phyloP scores from a whole-genome alignment of 768 basidiomycete species.

The Xerocomellus chrysenteron region DNA sequence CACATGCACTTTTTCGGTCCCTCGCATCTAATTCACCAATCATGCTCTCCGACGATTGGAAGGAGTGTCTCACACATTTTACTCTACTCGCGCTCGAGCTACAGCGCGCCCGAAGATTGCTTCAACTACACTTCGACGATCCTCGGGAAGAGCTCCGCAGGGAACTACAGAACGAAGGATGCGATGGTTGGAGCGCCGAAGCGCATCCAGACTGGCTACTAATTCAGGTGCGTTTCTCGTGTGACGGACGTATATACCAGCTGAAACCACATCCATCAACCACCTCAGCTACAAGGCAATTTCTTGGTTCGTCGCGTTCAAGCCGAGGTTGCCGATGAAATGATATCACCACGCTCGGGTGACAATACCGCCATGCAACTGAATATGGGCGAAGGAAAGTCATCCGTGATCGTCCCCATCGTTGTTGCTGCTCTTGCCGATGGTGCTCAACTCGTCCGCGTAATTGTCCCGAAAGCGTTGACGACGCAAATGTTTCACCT shows the following conservation, averaged over 20 bases:
- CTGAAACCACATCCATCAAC: too few species aligned
- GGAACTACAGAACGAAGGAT: conserved; percentile 25
- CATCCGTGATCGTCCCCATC: conserved; percentile 47
- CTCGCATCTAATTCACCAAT: conserved; percentile 23
- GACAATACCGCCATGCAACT: too few species aligned
- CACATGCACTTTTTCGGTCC: conserved; percentile 26
- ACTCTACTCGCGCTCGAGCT: conserved; percentile 27
- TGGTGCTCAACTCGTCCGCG: conserved; percentile 42
- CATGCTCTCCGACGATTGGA: conserved; percentile 25
- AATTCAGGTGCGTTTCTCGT: conserved; percentile 33
- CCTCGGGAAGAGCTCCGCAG: conserved; percentile 31
- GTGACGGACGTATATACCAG: background rate
- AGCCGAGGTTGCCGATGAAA: conserved; percentile 28
- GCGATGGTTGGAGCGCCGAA: conserved; percentile 14
- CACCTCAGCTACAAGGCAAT: conserved; percentile 40
- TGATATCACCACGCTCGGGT: too few species aligned
- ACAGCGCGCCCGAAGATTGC: conserved; percentile 6
- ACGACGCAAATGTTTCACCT: conserved; percentile 48
- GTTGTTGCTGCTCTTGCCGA: conserved; percentile 40
- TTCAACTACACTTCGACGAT: conserved; percentile 19
- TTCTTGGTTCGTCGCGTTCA: conserved; percentile 42
- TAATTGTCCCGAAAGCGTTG: conserved; percentile 50
- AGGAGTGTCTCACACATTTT: conserved; percentile 25
- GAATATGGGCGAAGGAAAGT: conserved; percentile 28
- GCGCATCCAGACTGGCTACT: conserved; percentile 42